Conservation (phyloP, 2,329 filamentous ascomycete genomes). For the Ceratocystis ficicola region DNA sequence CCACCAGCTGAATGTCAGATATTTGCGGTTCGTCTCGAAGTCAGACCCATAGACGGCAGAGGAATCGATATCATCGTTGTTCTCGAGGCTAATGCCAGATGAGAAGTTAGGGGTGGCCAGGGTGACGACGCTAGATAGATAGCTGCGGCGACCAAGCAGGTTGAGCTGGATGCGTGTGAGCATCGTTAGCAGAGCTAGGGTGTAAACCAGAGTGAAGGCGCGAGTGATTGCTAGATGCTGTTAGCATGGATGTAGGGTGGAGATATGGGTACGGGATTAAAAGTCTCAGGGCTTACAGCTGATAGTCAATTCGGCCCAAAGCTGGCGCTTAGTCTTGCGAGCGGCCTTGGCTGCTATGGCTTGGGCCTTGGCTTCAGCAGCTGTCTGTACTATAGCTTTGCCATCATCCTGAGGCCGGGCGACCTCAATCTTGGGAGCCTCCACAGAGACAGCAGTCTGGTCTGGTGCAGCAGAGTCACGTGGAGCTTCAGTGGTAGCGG, state of each 20-base stretch:
- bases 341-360: slow-evolving; percentile 29
- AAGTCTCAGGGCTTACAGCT: slow-evolving; percentile 50
- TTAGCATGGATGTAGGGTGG: slow-evolving; percentile 18
- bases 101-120: slow-evolving; percentile 65
- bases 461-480: not conserved
- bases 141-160: slow-evolving; percentile 86
- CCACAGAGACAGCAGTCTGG: not conserved
- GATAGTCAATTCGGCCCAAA: slow-evolving; percentile 97
- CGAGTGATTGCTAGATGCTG: slow-evolving; percentile 61
- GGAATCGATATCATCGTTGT: slow-evolving; percentile 77
- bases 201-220: slow-evolving; percentile 85
- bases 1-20: slow-evolving; percentile 98
- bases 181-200: slow-evolving; percentile 74
- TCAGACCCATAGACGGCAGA: slow-evolving; percentile 81
- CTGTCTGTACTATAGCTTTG: slow-evolving; percentile 14
- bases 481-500: not conserved
- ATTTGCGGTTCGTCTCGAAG: slow-evolving; percentile 89
- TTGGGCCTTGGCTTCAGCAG: slow-evolving; percentile 17
- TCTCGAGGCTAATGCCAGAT: slow-evolving; percentile 76
- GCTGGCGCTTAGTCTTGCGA: slow-evolving; percentile 72
- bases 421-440: slow-evolving; percentile 22
- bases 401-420: slow-evolving; percentile 33
- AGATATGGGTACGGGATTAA: too few relatives aligned
- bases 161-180: slow-evolving; percentile 94
- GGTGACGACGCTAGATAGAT: slow-evolving; percentile 88